These are phyloP conservation scores for Quercus engelmannii DNA, from an alignment of 306 rosid species.

Conservation along the genomic window DNA sequence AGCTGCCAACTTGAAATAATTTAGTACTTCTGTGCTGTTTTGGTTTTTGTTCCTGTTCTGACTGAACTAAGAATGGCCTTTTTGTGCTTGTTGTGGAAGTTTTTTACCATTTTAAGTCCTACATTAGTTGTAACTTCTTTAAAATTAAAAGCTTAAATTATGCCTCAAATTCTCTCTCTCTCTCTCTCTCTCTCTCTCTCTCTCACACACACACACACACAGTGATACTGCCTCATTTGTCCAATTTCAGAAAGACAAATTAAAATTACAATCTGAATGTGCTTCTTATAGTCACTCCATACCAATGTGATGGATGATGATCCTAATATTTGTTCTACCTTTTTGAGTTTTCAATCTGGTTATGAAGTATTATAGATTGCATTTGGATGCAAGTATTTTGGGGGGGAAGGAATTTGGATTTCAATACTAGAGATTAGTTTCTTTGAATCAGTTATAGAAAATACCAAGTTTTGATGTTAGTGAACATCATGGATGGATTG, in stretches of 20 bases:
- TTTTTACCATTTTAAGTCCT: slow-evolving; percentile 7
- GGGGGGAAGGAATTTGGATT: not conserved
- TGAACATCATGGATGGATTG: not conserved
- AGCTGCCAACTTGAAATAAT: slow-evolving; percentile 8
- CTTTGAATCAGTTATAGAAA: not conserved
- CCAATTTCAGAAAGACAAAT: not conserved
- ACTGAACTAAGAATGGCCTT: slow-evolving; percentile 8
- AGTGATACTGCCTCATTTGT: not conserved
- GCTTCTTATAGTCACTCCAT: not conserved
- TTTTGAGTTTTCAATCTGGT: not conserved
- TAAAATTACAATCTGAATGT: not conserved
- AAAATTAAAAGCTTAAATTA: too few relatives aligned
- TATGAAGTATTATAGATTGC: not conserved
- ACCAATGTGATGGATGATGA: not conserved
- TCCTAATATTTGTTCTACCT: not conserved
- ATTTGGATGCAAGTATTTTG: not conserved
- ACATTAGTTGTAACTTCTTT: not conserved
- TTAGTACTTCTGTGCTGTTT: slow-evolving; percentile 9
- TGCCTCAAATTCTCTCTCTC: too few relatives aligned
- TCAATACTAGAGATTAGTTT: not conserved
- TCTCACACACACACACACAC: not conserved
- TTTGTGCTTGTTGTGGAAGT: slow-evolving; percentile 5
- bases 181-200: too few relatives aligned
- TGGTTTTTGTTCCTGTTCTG: slow-evolving; percentile 7
- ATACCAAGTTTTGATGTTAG: not conserved